These are phyloP conservation scores for Tranzscheliella williamsii DNA, from an alignment of 1,284 basidiomycete species.

Conservation along the genomic window DNA sequence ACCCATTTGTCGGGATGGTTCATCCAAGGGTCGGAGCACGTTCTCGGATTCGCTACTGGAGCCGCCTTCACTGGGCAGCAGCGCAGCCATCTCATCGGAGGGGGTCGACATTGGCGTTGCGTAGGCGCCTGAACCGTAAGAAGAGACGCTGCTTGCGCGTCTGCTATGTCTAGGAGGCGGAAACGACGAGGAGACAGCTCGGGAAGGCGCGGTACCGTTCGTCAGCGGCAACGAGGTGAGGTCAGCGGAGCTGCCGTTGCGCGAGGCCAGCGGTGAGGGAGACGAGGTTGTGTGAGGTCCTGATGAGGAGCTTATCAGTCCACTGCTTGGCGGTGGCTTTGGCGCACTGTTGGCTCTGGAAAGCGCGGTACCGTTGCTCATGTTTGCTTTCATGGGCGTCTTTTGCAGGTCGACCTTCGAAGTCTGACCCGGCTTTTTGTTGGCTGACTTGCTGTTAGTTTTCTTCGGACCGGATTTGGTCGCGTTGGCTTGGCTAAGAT, in stretches of 20 bases:
- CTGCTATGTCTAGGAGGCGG: constrained; percentile 26
- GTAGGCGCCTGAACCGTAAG: constrained; percentile 37
- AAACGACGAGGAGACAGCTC: constrained; percentile 6
- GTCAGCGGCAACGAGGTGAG: constrained; percentile 7
- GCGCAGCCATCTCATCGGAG: constrained; percentile 36
- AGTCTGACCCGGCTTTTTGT: background rate
- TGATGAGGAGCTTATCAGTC: background rate
- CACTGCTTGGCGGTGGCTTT: constrained; percentile 3
- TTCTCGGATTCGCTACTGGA: constrained; percentile 3
- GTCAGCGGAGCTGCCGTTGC: constrained; percentile 20
- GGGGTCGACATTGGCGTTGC: constrained; percentile 42
- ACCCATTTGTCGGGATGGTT: constrained; percentile 1
- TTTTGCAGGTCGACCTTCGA: constrained; percentile 7
- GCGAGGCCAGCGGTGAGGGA: constrained; percentile 28
- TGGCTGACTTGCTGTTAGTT: constrained; percentile 1
- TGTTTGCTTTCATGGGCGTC: constrained; percentile 23
- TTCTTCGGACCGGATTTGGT: background rate
- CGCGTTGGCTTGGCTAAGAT: constrained; percentile 5
- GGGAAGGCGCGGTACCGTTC: constrained; percentile 6
- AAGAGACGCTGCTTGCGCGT: constrained; percentile 37
- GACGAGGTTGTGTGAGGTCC: constrained; percentile 11
- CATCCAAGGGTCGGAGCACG: constrained; percentile 19
- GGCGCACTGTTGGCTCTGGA: constrained; percentile 9
- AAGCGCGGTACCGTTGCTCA: constrained; percentile 8
- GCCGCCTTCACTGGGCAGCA: constrained; percentile 27